Evolutionary conservation across 495 filamentous ascomycete species (phyloP).

Genomic region (Staphylotrichum longicolle): DNA sequence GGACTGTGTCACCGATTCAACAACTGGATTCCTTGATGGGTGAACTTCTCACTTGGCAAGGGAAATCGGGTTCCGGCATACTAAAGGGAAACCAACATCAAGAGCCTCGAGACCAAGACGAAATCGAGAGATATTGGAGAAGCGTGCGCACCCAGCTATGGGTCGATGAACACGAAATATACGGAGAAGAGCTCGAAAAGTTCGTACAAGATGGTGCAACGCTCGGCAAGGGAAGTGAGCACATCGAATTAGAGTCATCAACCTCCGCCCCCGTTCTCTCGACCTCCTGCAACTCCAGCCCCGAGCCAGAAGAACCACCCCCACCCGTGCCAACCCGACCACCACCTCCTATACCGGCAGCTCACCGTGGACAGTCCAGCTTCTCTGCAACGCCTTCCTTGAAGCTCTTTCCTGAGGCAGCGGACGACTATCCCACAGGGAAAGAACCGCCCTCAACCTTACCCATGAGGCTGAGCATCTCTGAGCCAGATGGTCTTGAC

Average conservation of each 20-base stretch:
- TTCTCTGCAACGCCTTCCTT: background rate
- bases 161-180: conserved; percentile 27
- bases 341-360: conserved; percentile 3
- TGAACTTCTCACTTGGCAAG: conserved; percentile 1
- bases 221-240: background rate
- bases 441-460: background rate
- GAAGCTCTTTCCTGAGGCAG: background rate
- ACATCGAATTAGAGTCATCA: background rate
- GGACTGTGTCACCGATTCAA: background rate
- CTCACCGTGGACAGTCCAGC: background rate
- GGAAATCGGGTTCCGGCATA: background rate
- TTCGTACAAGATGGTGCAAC: background rate
- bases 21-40: conserved; percentile 8
- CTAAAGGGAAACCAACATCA: background rate
- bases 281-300: background rate
- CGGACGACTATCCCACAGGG: background rate
- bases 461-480: background rate
- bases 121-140: conserved; percentile 25
- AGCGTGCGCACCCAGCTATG: conserved; percentile 21
- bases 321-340: conserved; percentile 3
- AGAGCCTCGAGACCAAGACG: background rate
- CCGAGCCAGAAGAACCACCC: background rate
- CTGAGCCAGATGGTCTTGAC: background rate
- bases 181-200: background rate
- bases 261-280: background rate